Base-by-base conservation (phyloP, 495 filamentous ascomycete species). In the Xylaria grammica region DNA sequence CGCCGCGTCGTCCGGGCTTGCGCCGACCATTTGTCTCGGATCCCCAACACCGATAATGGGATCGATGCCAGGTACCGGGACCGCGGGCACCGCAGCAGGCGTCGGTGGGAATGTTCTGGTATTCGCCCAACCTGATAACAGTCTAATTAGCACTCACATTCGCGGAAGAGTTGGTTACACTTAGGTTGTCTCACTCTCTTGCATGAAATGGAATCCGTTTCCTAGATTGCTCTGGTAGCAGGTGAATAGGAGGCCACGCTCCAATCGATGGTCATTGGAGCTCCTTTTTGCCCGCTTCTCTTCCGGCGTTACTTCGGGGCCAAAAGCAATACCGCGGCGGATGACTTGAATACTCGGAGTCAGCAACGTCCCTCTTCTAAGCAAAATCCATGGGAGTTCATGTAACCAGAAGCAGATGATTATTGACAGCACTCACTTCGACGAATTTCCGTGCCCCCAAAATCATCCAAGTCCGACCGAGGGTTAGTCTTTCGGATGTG, bases 401-500 rank as follows among this genome's bases (percentile, higher is more conserved):
- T n/a, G n/a, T n/a, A n/a, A n/a, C n/a, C n/a, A n/a, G n/a, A 27
- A 52, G 30, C n/a, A 36, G 3, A 8, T 32, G 26, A 15, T n/a
- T 48, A 1, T 34, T 19, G 20, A 17, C 17, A 15, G 15, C 20
- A 58, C 62, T 64, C 45, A 64, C 62, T 64, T 15, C 62, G 62
- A 20, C 62, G 62, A 27, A 51, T 51, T 4, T 57, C 52, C 8
- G 53, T 65, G 24, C 30, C 62, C 20, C 44, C 53, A 10, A 40
- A n/a, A 10, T 1, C 42, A 34, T 34, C 27, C n/a, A 79, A 51
- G 53, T 79, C 74, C 36, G 55, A 65, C 51, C 77, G 71, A 10
- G 76, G 77, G 57, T 79, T 79, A 9, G 68, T 74, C 74, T 81
- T 79, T 65, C 78, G 78, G 32, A 75, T 74, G 54, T 81, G 78